Base-by-base conservation (phyloP, 768 basidiomycete species). In the Serendipita indica region DNA sequence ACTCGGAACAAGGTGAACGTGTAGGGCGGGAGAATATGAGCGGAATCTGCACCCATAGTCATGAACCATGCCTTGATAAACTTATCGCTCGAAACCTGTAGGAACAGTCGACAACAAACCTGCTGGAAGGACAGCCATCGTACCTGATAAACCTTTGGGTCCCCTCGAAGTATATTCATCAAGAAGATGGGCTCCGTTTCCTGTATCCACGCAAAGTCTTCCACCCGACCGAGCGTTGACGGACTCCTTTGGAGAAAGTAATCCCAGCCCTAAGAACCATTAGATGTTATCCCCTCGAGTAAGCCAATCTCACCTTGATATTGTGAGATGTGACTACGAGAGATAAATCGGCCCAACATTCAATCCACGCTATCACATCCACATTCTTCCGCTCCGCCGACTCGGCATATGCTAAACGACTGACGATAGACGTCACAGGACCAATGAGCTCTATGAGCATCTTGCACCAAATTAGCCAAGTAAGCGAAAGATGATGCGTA, bases 71-170 rank as follows among this genome's bases (percentile, higher is more conserved):
- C 20, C n/a, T 18, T 4, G 7, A 30, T 25, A 33, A 54, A n/a
- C n/a, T 25, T 4, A 27, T 10, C n/a, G n/a, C 49, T 54, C 49
- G 22, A 54, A 22, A 18, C 12, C 7, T 30, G 22, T 54, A 54
- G 32, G 25, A 33, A 30, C 10, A 10, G 12, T 54, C 10, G 10
- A 30, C n/a, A 20, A 54, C 22, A n/a, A 2, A 7, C 27, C 5
- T 6, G n/a, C n/a, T 43, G 5, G 18, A 18, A 25, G 41, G 41
- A 43, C 41, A 18, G 41, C 18, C 41, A n/a, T 43, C 5, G n/a
- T 43, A 43, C n/a, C n/a, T n/a, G n/a, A n/a, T n/a, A n/a, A n/a
- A 25, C 5, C 41, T 43, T 43, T n/a, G 41, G 41, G n/a, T 54
- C 49, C 10, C 25, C 22, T 4, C 22, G 30, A 7, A 54, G 32